Base-by-base conservation (phyloP, 495 filamentous ascomycete genomes). In the Talaromyces wortmannii region DNA sequence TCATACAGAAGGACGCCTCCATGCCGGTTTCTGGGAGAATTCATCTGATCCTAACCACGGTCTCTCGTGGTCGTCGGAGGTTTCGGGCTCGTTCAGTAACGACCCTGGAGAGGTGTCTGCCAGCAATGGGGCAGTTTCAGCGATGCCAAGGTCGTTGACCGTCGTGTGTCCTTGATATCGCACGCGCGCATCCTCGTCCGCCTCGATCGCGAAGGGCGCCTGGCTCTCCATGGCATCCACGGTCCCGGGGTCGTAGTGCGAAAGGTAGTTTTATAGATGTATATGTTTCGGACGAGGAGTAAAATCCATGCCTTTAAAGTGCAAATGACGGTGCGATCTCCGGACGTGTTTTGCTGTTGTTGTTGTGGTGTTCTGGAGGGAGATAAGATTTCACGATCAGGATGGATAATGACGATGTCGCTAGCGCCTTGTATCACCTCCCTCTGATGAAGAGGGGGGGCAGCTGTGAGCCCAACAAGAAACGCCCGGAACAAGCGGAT, bases 1-100 rank as follows among this genome's bases (percentile, higher is more conserved):
- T 50, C 83, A 62, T 72, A 91, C 88, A 23, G 86, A 89, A 16
- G 89, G 90, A 59, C 58, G 82, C 59, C 76, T 82, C 79, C 83
- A 89, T 86, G 86, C 89, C 15, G 85, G 80, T 50, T 85, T 60
- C 3, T 76, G 79, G 43, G 77, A 73, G 55, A 87, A 89, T 54
- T 91, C 88, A 8, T 70, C 73, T 15, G 70, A 61, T 18, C 79
- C 75, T 31, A 65, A 59, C 78, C 77, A 77, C 55, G 57, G 53
- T 43, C 50, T 51, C 36, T 48, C 49, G n/a, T 57, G 51, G 40
- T 43, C 49, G 46, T 57, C 57, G 11, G 60, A 54, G 11, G 56
- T 52, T 16, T 57, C 46, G 29, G 48, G 50, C 47, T 51, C 55
- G 13, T 53, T 57, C 29, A 53, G 48, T n/a, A 50, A 56, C 49